Evolutionary conservation across 371 early-diverging fungal species (phyloP).

Genomic region (Apophysomyces variabilis): DNA sequence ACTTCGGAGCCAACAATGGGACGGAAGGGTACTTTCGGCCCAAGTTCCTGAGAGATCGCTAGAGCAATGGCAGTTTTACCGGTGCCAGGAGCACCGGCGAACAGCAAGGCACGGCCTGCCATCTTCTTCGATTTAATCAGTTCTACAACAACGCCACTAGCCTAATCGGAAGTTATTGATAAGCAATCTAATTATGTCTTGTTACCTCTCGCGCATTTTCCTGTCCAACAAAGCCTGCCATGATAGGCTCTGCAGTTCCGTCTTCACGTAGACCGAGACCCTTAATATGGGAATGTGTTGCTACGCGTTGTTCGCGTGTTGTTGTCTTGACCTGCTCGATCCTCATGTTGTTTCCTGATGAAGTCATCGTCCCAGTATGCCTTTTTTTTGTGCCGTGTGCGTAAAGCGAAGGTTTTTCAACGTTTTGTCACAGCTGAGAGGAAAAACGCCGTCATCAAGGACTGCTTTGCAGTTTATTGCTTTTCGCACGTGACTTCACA

Average conservation of each 20-base stretch:
- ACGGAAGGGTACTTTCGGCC: constrained; percentile 97
- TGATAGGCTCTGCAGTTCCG: constrained; percentile 85
- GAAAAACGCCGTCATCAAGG: not conserved
- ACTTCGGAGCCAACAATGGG: constrained; percentile 99
- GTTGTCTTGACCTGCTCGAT: constrained; percentile 84
- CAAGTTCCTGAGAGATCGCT: constrained; percentile 95
- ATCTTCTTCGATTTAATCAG: constrained; percentile 94
- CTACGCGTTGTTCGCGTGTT: constrained; percentile 88
- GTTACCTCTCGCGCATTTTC: constrained; percentile 92
- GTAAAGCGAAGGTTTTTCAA: not conserved
- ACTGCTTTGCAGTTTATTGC: not conserved
- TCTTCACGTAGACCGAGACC: constrained; percentile 86
- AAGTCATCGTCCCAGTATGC: not conserved
- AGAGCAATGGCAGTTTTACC: constrained; percentile 95
- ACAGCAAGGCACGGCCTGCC: constrained; percentile 95
- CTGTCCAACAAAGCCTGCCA: constrained; percentile 97
- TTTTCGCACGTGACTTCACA: no score
- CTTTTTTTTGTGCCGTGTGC: not conserved
- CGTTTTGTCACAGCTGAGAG: not conserved
- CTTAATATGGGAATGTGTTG: constrained; percentile 96
- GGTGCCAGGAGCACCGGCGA: constrained; percentile 98
- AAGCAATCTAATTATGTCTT: not conserved
- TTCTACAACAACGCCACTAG: constrained; percentile 93
- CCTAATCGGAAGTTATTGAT: constrained; percentile 47
- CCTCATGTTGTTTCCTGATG: constrained; percentile 61